Evolutionary conservation across 2,329 filamentous ascomycete species (phyloP), one percentile per base, ranked within the genome.

Genomic region (Sarocladium oryzae): DNA sequence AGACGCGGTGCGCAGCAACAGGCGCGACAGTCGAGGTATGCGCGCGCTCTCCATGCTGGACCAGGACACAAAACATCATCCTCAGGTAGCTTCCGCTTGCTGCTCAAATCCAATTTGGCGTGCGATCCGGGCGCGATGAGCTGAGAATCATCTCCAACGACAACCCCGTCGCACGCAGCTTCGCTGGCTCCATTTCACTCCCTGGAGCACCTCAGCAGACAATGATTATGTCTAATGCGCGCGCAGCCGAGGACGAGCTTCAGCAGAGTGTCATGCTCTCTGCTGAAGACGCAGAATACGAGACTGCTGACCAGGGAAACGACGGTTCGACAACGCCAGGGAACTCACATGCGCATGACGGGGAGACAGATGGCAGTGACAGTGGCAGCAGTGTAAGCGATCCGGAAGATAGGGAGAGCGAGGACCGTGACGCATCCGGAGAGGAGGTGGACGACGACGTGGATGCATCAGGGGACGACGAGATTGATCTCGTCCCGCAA

Each of bases 231-330:
- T 49, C 46, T n/a, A 78, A 72, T 58, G 70, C 74, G 51, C 77
- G 78, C 59, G 68, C 74, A 48, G 79, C 78, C 67, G 73, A 81
- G 61, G 77, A 82, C 53, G 75, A 81, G 62, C 69, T 79, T 52
- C 78, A 80, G 59, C 75, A 78, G 58, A 79, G 76, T 61, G 74
- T 73, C 38, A 67, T 76, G 56, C 68, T 74, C 52, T 77, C 76
- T 15, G 43, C 43, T 5, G 75, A 77, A 52, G 74, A 73, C 52
- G 71, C 69, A 46, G 71, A 73, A 32, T 73, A 72, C 51, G 68
- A 65, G 48, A 64, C 58, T 13, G 56, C 56, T n/a, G 60, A 69
- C 23, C 61, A 61, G 30, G 63, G 58, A 43, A 68, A 68, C 40
- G 60, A 59, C 41, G 56, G 56, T 49, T 55, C 50, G 35, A 56